phyloP scores from a whole-genome alignment of 768 basidiomycete species.

The Lentinula edodes region DNA sequence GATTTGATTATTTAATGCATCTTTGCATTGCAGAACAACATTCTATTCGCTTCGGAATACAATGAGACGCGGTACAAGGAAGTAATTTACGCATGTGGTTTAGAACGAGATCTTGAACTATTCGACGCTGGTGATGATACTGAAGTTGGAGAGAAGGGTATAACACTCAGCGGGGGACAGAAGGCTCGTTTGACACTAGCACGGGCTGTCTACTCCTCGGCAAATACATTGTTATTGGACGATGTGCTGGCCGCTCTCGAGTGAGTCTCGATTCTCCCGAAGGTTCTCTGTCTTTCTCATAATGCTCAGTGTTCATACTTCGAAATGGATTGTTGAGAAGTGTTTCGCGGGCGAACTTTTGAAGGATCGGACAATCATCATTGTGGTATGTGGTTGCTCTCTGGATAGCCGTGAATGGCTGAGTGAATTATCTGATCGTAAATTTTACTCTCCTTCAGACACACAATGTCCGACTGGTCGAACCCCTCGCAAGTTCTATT shows the following conservation, averaged over 20 bases:
- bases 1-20: neutral
- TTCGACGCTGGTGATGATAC: constrained; percentile 57
- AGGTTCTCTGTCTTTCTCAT: neutral
- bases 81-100: constrained; percentile 69
- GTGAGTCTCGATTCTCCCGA: constrained; percentile 15
- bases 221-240: constrained; percentile 62
- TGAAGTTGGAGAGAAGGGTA: constrained; percentile 52
- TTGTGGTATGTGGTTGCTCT: constrained; percentile 35
- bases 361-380: constrained; percentile 40
- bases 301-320: constrained; percentile 34
- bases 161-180: constrained; percentile 50
- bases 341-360: constrained; percentile 43
- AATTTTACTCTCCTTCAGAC: constrained; percentile 15
- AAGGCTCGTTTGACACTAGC: constrained; percentile 36
- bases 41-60: constrained; percentile 71
- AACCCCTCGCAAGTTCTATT: constrained; percentile 21
- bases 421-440: no score
- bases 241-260: constrained; percentile 69
- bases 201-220: constrained; percentile 40
- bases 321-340: constrained; percentile 45
- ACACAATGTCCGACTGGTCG: constrained; percentile 25
- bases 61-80: constrained; percentile 76
- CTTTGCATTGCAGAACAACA: constrained; percentile 42
- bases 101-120: constrained; percentile 66
- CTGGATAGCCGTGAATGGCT: neutral